Evolutionary conservation across 1,284 basidiomycete species (phyloP), one percentile per base, ranked within the genome.

Genomic region (Tilletia walkeri): DNA sequence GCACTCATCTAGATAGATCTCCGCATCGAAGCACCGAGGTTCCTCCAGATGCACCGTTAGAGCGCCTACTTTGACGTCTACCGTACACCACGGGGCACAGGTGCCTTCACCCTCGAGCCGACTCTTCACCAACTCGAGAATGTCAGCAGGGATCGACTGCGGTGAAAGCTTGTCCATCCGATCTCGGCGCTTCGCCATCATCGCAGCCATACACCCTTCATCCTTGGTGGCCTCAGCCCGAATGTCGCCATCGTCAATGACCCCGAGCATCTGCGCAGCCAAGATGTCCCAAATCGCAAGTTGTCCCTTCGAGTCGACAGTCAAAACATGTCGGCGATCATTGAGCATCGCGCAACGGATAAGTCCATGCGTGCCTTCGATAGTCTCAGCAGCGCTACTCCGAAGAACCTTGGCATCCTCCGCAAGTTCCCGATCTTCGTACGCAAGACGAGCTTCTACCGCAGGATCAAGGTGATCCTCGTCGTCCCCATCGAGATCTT

Each of bases 261-360:
- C 36, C 24, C 56, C 56, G 18, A 59, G 20, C 56, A 59, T 59
- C 24, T 59, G 56, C 14, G 56, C 56, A 14, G 89, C 87, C 18
- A 95, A 87, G 68, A 99, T 89, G 85, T 99, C 92, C 95, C 96
- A 99, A 2, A 95, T 88, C 0, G 91, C 91, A 3, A 99, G 90
- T 75, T 91, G 80, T 9, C 92, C 92, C 0, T 87, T 86, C 0
- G 93, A 94, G 83, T 98, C 92, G 50, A 97, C 90, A 0, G 94
- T 94, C 68, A 99, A 85, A 4, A 91, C 94, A 82, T 98, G 95
- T 71, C 95, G 88, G 49, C 94, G 88, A 81, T 98, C 94, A 84
- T 95, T 98, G 63, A 99, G 86, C 72, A 94, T 87, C 34, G 91
- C 86, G 5, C 89, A 91, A 30, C 95, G 88, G 66, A 96, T 90